These are phyloP conservation scores for Echinosophora koreensis DNA, from an alignment of 306 rosid species.

Conservation along the genomic window DNA sequence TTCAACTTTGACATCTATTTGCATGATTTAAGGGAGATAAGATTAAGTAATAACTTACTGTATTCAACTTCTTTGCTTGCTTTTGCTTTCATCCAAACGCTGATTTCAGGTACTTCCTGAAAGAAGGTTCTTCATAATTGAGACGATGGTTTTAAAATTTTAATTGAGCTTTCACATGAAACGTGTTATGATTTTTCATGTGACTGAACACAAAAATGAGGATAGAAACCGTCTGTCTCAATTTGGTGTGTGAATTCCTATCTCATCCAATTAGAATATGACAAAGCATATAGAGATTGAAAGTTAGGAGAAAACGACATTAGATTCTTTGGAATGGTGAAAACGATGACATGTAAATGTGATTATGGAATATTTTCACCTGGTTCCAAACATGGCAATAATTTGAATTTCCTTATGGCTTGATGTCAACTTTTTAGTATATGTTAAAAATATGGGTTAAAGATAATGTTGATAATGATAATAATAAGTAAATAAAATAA, in stretches of 20 bases:
- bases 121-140: background rate
- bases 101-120: background rate
- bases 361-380: too few species aligned
- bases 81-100: conserved; percentile 42
- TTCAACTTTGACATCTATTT: conserved; percentile 34
- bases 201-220: too few species aligned
- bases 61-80: conserved; percentile 31
- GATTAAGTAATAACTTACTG: background rate
- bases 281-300: too few species aligned
- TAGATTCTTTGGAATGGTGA: too few species aligned
- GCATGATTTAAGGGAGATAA: conserved; percentile 39
- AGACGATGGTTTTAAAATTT: background rate
- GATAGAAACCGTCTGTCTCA: too few species aligned
- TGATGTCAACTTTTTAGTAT: background rate
- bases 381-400: too few species aligned
- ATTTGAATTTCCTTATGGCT: background rate
- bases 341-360: too few species aligned
- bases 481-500: too few species aligned
- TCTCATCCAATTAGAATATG: too few species aligned
- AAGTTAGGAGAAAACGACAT: too few species aligned
- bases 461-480: too few species aligned
- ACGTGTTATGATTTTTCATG: background rate
- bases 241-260: too few species aligned
- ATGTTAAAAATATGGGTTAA: background rate
- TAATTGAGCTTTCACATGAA: conserved; percentile 38